These are phyloP conservation scores for Arthroderma uncinatum DNA, from an alignment of 2,329 filamentous ascomycete genomes.

Conservation along the genomic window DNA sequence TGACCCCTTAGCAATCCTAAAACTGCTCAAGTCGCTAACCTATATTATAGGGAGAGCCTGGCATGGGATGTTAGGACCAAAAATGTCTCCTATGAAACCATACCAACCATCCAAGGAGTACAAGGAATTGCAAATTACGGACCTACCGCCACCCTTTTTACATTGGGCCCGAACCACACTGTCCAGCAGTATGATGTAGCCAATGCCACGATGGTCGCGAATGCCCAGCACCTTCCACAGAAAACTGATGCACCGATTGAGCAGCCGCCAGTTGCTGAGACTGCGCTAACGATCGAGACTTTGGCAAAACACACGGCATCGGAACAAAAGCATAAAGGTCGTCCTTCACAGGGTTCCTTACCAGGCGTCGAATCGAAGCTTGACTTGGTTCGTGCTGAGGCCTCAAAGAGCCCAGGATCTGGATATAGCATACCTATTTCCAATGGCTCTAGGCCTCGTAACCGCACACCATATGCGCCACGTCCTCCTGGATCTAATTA, in stretches of 20 bases:
- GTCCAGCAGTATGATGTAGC: slow-evolving; percentile 94
- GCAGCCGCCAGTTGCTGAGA: slow-evolving; percentile 9
- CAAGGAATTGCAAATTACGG: slow-evolving; percentile 79
- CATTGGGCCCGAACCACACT: slow-evolving; percentile 73
- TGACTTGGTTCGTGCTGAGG: slow-evolving; percentile 31
- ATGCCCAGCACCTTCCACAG: slow-evolving; percentile 74
- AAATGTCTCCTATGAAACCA: slow-evolving; percentile 77
- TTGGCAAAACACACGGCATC: slow-evolving; percentile 21
- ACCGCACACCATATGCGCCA: slow-evolving; percentile 29
- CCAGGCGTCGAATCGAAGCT: slow-evolving; percentile 7
- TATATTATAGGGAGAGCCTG: slow-evolving; percentile 59
- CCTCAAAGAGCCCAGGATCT: slow-evolving; percentile 57
- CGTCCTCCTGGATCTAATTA: slow-evolving; percentile 33
- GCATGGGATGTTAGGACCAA: slow-evolving; percentile 99
- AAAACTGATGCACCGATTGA: slow-evolving; percentile 71
- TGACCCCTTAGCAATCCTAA: too few species aligned
- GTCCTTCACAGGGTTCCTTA: background rate
- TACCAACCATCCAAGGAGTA: slow-evolving; percentile 74
- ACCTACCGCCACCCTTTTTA: slow-evolving; percentile 83
- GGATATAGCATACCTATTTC: slow-evolving; percentile 27
- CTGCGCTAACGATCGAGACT: slow-evolving; percentile 9
- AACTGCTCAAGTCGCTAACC: background rate
- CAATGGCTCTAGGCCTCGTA: slow-evolving; percentile 41
- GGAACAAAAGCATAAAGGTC: slow-evolving; percentile 12
- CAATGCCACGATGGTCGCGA: slow-evolving; percentile 69